Base-by-base conservation (phyloP, 1,139 yeast species). In the Yamadazyma mexicana region DNA sequence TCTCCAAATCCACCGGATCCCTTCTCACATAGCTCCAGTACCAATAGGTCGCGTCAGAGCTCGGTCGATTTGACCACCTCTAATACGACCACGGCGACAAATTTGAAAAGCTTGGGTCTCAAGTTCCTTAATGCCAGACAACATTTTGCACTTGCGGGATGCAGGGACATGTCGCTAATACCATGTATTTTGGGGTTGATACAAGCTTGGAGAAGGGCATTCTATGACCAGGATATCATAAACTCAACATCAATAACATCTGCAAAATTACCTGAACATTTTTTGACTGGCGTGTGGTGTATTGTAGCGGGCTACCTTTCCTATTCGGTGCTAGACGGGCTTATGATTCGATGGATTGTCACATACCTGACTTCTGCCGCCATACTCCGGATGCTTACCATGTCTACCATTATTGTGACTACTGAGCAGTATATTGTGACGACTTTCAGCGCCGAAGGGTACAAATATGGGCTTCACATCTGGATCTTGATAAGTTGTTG, bases 341-440 rank as follows among this genome's bases (percentile, higher is more conserved):
- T 92, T 29, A 87, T 91, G 83, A 85, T 88, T 17, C 71, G 98
- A 34, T 92, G 98, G 95, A 87, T 91, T 29, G 94, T 91, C 30
- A 87, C 87, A 15, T 91, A 91, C 58, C 85, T 88, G 47, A 83
- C 91, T 0, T 73, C 86, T 2, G 98, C 96, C 0, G 95, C 96
- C 0, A 86, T 89, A 27, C 76, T 91, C 17, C 70, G 98, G 38
- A 87, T 89, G 71, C 67, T 89, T 37, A 82, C 95, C 7, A 81
- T 88, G 80, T 83, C 92, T 3, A 69, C 89, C 33, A 72, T 89
- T 10, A 73, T 88, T 39, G 75, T 85, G 11, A 77, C 89, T 6
- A 69, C 81, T 34, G 89, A 87, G 52, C 83, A 84, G 52, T 75
- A 85, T 40, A 63, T 87, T 37, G 72, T 84, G 25, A 69, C 81